These are phyloP conservation scores for Ascoidea tarda DNA, from an alignment of 805 yeast genomes.

Conservation along the genomic window DNA sequence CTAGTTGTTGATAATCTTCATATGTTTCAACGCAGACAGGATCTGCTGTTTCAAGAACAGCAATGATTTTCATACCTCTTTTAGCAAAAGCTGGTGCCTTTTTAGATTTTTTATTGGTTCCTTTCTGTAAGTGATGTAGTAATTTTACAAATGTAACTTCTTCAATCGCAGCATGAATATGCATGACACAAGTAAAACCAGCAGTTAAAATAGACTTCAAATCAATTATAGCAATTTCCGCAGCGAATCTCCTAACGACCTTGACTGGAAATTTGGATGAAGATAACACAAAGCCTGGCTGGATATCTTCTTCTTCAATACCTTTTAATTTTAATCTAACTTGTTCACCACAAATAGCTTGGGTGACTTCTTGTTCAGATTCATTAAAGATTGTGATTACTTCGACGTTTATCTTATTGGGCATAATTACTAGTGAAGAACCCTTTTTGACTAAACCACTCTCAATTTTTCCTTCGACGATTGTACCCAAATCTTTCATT, in stretches of 20 bases:
- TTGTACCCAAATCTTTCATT: slow-evolving; percentile 94
- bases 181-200: slow-evolving; percentile 98
- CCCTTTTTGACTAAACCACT: slow-evolving; percentile 86
- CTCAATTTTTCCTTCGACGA: slow-evolving; percentile 97
- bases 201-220: slow-evolving; percentile 86
- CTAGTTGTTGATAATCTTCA: slow-evolving; percentile 87
- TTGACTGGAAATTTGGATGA: slow-evolving; percentile 80
- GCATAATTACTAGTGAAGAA: slow-evolving; percentile 72
- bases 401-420: slow-evolving; percentile 74
- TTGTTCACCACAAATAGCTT: slow-evolving; percentile 94
- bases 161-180: slow-evolving; percentile 95
- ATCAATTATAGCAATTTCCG: slow-evolving; percentile 94
- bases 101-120: slow-evolving; percentile 91
- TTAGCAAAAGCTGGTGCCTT: slow-evolving; percentile 97
- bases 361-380: slow-evolving; percentile 85
- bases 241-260: slow-evolving; percentile 83
- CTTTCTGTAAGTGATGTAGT: slow-evolving; percentile 89
- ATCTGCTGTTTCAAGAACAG: slow-evolving; percentile 69
- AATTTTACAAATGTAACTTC: slow-evolving; percentile 75
- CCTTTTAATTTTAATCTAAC: slow-evolving; percentile 88
- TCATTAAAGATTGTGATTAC: slow-evolving; percentile 83
- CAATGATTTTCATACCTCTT: slow-evolving; percentile 97
- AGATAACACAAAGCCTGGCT: slow-evolving; percentile 83
- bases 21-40: slow-evolving; percentile 93
- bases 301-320: slow-evolving; percentile 92